These are phyloP conservation scores for Russula virescens DNA, from an alignment of 768 basidiomycete genomes.

Conservation along the genomic window DNA sequence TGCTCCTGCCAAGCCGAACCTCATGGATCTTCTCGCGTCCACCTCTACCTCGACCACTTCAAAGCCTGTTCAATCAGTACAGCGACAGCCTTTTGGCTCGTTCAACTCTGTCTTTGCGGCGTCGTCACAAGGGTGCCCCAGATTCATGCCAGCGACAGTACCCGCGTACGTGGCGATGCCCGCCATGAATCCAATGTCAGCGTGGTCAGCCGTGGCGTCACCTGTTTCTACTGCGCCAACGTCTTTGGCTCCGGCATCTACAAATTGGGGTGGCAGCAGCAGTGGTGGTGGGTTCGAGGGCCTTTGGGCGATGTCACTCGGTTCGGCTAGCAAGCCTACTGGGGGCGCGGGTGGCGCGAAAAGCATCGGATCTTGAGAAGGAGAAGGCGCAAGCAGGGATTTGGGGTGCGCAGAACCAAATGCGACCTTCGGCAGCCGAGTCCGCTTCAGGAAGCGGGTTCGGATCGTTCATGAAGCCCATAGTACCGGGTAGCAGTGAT, in stretches of 20 bases:
- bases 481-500: conserved; percentile 23
- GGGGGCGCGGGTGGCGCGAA: conserved; percentile 34
- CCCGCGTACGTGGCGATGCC: background rate
- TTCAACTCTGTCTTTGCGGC: conserved; percentile 6
- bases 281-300: conserved; percentile 70
- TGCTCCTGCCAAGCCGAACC: conserved; percentile 3
- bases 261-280: conserved; percentile 33
- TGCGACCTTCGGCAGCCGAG: conserved; percentile 25
- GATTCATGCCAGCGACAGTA: conserved; percentile 9
- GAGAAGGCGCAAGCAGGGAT: conserved; percentile 79
- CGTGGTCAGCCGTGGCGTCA: no score
- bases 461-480: conserved; percentile 28
- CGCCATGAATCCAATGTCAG: no score
- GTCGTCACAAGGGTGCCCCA: conserved; percentile 17
- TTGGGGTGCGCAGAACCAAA: no score
- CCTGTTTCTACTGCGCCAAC: no score
- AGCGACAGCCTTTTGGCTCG: conserved; percentile 4
- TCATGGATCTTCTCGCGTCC: conserved; percentile 13
- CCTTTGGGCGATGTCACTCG: conserved; percentile 79
- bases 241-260: conserved; percentile 28
- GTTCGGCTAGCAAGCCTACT: conserved; percentile 40
- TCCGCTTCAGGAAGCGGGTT: conserved; percentile 24
- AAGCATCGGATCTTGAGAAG: conserved; percentile 81
- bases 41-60: background rate
- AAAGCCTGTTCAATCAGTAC: conserved; percentile 2